Conservation (phyloP, 2,329 filamentous ascomycete species). For the Orbilia ellipsospora region DNA sequence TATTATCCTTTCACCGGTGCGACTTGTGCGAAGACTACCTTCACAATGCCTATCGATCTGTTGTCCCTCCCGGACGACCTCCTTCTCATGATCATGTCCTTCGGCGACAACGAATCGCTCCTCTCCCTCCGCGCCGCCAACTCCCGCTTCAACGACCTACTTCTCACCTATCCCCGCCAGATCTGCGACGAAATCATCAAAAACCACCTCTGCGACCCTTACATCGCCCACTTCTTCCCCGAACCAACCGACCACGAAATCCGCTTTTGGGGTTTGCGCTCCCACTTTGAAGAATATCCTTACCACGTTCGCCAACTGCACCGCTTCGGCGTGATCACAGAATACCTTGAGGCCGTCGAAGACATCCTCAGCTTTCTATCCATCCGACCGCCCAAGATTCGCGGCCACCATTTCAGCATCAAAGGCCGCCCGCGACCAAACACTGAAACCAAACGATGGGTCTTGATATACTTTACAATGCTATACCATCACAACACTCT, state of each 20-base stretch:
- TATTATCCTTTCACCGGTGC: not conserved
- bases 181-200: slow-evolving; percentile 46
- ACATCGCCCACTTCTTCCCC: slow-evolving; percentile 42
- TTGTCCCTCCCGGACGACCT: slow-evolving; percentile 47
- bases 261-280: slow-evolving; percentile 18
- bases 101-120: slow-evolving; percentile 31
- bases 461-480: slow-evolving; percentile 47
- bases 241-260: slow-evolving; percentile 36
- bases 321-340: slow-evolving; percentile 34
- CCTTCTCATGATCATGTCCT: slow-evolving; percentile 50
- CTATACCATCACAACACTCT: slow-evolving; percentile 50
- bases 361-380: slow-evolving; percentile 41
- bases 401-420: slow-evolving; percentile 47
- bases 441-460: slow-evolving; percentile 36
- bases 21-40: too few species aligned
- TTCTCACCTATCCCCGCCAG: slow-evolving; percentile 40
- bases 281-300: slow-evolving; percentile 34
- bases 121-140: slow-evolving; percentile 34
- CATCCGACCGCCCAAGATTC: slow-evolving; percentile 30
- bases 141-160: slow-evolving; percentile 48
- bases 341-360: slow-evolving; percentile 41
- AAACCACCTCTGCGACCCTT: slow-evolving; percentile 37
- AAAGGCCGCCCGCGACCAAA: slow-evolving; percentile 33
- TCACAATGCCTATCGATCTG: slow-evolving; percentile 47
- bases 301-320: slow-evolving; percentile 46